phyloP scores from a whole-genome alignment of 805 yeast genomes.

The Yarrowia keelungensis region DNA sequence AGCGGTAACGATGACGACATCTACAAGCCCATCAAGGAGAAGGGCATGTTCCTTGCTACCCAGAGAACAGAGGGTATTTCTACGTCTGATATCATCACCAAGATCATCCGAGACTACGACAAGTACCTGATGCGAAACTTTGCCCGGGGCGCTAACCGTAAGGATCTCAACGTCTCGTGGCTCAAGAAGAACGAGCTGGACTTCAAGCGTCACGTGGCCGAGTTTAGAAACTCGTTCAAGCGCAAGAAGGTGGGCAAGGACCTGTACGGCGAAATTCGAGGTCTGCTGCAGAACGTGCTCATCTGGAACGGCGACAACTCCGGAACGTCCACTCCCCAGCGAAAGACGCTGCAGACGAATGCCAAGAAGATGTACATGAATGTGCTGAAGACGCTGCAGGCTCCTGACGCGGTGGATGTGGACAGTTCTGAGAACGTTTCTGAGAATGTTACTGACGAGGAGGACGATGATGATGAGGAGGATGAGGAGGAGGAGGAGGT shows the following conservation, averaged over 20 bases:
- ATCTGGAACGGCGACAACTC: conserved; percentile 24
- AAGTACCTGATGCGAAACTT: conserved; percentile 95
- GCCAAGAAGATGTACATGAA: conserved; percentile 30
- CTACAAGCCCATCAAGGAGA: conserved; percentile 87
- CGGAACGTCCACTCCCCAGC: conserved; percentile 13
- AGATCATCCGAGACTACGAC: conserved; percentile 93
- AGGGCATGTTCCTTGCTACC: conserved; percentile 90
- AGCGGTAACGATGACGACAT: conserved; percentile 90
- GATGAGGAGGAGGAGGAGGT: conserved; percentile 12
- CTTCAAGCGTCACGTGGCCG: conserved; percentile 85
- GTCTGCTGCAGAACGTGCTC: conserved; percentile 45
- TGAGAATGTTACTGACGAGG: conserved; percentile 14
- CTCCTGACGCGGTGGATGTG: conserved; percentile 42
- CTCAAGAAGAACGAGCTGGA: conserved; percentile 95
- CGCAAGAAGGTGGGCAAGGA: conserved; percentile 73
- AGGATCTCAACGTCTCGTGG: conserved; percentile 97
- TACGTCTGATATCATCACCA: conserved; percentile 94
- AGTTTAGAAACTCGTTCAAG: conserved; percentile 85
- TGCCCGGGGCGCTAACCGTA: conserved; percentile 96
- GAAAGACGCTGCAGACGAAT: conserved; percentile 38
- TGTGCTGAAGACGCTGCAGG: conserved; percentile 30
- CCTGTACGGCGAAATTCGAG: conserved; percentile 74
- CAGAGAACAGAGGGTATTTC: conserved; percentile 97
- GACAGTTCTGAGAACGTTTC: conserved; percentile 17
- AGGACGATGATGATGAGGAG: conserved; percentile 11